Base-by-base conservation (phyloP, 345 rosid species). In the Lepidium sativum region DNA sequence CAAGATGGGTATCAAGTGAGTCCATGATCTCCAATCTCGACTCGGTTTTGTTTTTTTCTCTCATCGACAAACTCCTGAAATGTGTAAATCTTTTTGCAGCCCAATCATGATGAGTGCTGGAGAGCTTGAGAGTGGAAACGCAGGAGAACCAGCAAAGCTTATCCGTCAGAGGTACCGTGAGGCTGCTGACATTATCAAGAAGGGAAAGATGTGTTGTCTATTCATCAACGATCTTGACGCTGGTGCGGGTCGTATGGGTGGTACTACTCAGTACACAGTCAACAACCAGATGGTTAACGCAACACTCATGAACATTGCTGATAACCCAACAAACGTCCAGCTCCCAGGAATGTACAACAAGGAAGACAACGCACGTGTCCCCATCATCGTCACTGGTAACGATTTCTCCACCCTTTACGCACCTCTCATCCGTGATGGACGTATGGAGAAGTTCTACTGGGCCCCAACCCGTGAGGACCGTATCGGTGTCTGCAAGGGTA, bases 371-470 rank as follows among this genome's bases (percentile, higher is more conserved):
- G 80, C 97, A 14, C 86, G 97, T 57, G 99, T 94, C 39, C 99
- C 99, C 0, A 82, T 94, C 80, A 84, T 94, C 8, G 95, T 87
- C 82, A 94, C 99, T 0, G 97, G 99, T 65, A 94, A 94, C 74
- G 99, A 94, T 75, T 94, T 94, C 85, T 94, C 97, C n/a, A 94
- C 99, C 8, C 51, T 94, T 58, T 94, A 94, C 43, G 97, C 97
- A 16, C 99, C 99, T 37, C 92, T 94, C 27, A 94, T 94, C 83
- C 97, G 97, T 80, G 99, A 94, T 2, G 99, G 99, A 42, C 96
- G 99, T 80, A 94, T 94, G 99, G 99, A 94, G 91, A 94, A 94
- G 53, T 94, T 89, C 90, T 94, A 94, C 85, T 90, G 96, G 99
- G 97, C 99, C 2, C 99, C 99, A 0, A 89, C 90, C 20, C 83